These are phyloP conservation scores for Camellia oleifera DNA, from an alignment of 179 eudicot genomes.

Conservation along the genomic window DNA sequence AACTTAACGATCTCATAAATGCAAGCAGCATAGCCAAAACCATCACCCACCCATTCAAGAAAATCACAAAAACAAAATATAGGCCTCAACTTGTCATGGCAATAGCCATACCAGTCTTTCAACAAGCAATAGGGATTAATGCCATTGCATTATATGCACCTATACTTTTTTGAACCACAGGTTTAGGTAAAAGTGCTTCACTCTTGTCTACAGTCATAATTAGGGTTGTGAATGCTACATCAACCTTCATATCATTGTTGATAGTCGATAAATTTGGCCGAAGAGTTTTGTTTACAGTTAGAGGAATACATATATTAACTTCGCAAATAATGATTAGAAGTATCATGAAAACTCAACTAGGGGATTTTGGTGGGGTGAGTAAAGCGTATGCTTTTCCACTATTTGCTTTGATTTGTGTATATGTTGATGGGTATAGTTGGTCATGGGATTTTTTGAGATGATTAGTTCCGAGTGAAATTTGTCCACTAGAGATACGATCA, in stretches of 20 bases:
- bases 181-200: not conserved
- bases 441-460: not conserved
- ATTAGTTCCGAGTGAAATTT: not conserved
- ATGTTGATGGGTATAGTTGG: not conserved
- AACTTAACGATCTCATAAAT: not conserved
- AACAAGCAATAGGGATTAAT: constrained; percentile 9
- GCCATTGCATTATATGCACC: not conserved
- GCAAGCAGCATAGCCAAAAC: not conserved
- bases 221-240: not conserved
- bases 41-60: not conserved
- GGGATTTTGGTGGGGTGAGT: not conserved
- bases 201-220: not conserved
- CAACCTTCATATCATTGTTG: constrained; percentile 1
- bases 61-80: not conserved
- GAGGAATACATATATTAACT: not conserved
- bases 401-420: not conserved
- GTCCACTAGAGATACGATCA: not conserved
- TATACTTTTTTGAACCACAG: not conserved
- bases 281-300: not conserved
- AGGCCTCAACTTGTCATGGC: constrained; percentile 15
- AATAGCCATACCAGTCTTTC: constrained; percentile 5
- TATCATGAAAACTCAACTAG: not conserved
- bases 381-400: not conserved
- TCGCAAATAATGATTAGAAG: not conserved
- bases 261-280: not conserved